Conservation (phyloP, 163 green algal genomes). For the Scenedesmus sp. region DNA sequence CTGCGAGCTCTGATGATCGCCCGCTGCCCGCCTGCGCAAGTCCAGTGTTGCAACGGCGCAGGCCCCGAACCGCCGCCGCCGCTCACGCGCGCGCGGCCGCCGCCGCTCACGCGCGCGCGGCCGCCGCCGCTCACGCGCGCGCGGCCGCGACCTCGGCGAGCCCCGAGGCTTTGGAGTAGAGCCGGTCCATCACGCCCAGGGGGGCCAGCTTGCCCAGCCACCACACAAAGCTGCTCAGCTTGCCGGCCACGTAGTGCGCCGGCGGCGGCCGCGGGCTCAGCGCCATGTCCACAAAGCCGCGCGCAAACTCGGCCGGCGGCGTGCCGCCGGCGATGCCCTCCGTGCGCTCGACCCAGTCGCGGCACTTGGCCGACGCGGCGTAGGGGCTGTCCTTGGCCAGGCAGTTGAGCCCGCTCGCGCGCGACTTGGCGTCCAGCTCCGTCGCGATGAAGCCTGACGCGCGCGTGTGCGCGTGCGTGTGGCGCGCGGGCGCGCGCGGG, state of each 20-base stretch:
- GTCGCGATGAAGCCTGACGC: conserved; percentile 28
- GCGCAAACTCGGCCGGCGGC: conserved; percentile 7
- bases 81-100: too few species aligned
- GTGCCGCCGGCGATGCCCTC: conserved; percentile 26
- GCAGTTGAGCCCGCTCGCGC: not conserved
- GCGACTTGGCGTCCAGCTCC: conserved; percentile 19
- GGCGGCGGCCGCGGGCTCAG: conserved; percentile 4
- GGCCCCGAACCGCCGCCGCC: too few species aligned
- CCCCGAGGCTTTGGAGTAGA: conserved; percentile 9
- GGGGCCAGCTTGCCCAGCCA: conserved; percentile 13
- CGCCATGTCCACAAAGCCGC: conserved; percentile 37
- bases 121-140: too few species aligned
- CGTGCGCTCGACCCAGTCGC: conserved; percentile 14
- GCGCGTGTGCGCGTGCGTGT: not conserved
- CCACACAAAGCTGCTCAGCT: conserved; percentile 26
- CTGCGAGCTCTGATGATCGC: too few species aligned
- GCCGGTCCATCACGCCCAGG: conserved; percentile 1
- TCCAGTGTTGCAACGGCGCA: too few species aligned
- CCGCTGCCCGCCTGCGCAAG: too few species aligned
- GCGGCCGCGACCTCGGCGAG: too few species aligned
- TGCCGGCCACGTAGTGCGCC: conserved; percentile 15
- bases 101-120: too few species aligned
- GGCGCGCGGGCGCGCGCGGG: too few species aligned
- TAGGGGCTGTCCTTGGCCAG: conserved; percentile 10
- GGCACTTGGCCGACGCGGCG: not conserved